A percentile compares a stretch with the other conserved stretches of the same genome.
These are phyloP conservation scores for Posidonia australis DNA, from an alignment of 106 monocot species.

Conservation along the genomic window DNA sequence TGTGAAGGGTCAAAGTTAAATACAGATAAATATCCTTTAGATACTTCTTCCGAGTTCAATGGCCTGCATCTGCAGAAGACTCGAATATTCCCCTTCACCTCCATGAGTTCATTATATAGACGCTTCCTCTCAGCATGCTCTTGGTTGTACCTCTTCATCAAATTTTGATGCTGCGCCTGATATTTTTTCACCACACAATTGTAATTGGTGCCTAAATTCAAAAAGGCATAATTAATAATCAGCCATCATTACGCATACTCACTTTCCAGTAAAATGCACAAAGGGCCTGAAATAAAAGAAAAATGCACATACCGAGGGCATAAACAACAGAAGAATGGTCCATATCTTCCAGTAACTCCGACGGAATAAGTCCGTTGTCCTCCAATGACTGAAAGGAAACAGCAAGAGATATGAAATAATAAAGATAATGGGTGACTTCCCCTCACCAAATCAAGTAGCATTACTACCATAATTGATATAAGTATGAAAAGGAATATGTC, in stretches of 20 bases:
- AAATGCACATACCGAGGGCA: neutral
- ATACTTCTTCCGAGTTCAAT: slow-evolving; percentile 52
- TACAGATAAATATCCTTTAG: slow-evolving; percentile 42
- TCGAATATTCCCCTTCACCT: slow-evolving; percentile 85
- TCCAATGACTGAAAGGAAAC: neutral
- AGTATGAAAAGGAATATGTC: too few species aligned
- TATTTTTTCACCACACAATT: neutral
- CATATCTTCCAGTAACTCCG: neutral
- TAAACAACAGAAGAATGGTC: slow-evolving; percentile 3
- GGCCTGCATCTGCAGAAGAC: slow-evolving; percentile 94
- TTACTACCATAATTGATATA: too few species aligned
- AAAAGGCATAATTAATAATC: neutral
- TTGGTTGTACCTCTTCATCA: slow-evolving; percentile 48
- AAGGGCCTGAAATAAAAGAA: too few species aligned
- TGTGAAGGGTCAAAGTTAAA: slow-evolving; percentile 54
- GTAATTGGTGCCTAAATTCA: slow-evolving; percentile 5
- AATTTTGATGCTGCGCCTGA: slow-evolving; percentile 14
- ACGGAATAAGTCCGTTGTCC: neutral
- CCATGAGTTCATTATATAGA: slow-evolving; percentile 82
- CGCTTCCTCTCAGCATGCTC: slow-evolving; percentile 60
- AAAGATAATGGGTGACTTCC: neutral
- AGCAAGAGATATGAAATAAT: neutral
- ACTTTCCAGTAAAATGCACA: neutral
- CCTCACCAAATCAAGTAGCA: too few species aligned
- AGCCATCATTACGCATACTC: neutral